A percentile compares a stretch with the other conserved stretches of the same genome.
These are phyloP conservation scores for Penicillium canescens DNA, from an alignment of 495 filamentous ascomycete genomes.

Conservation along the genomic window DNA sequence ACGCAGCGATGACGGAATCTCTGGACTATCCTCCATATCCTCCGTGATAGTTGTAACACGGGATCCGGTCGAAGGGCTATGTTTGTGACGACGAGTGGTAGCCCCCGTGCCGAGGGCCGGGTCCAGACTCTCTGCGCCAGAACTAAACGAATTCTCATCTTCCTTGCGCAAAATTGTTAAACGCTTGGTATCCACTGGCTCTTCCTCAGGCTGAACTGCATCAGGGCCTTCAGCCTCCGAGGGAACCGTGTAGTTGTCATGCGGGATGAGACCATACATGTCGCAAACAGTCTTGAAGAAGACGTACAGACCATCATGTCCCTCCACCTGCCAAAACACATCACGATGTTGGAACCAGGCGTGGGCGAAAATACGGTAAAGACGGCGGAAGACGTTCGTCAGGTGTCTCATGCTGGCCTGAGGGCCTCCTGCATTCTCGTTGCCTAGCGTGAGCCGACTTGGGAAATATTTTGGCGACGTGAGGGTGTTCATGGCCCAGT, in stretches of 20 bases:
- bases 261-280: constrained; percentile 79
- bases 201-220: constrained; percentile 42
- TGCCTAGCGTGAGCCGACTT: constrained; percentile 72
- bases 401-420: constrained; percentile 74
- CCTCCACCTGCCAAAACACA: constrained; percentile 96
- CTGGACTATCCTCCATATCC: constrained; percentile 48
- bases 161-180: constrained; percentile 46
- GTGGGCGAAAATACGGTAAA: constrained; percentile 97
- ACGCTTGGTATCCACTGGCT: constrained; percentile 41
- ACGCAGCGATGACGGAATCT: constrained; percentile 11
- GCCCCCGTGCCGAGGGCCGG: constrained; percentile 54
- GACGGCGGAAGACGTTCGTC: constrained; percentile 87
- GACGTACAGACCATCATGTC: constrained; percentile 81
- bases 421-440: constrained; percentile 60
- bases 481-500: constrained; percentile 91
- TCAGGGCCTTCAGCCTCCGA: constrained; percentile 84
- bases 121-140: constrained; percentile 32
- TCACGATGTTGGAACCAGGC: constrained; percentile 97
- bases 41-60: constrained; percentile 71
- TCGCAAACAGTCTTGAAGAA: constrained; percentile 98
- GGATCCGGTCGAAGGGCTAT: constrained; percentile 74
- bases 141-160: constrained; percentile 23
- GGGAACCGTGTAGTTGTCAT: constrained; percentile 94
- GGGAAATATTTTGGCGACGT: constrained; percentile 92
- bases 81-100: constrained; percentile 72